Evolutionary conservation across 2,329 filamentous ascomycete species (phyloP).

Genomic region (Uncinocarpus reesii): DNA sequence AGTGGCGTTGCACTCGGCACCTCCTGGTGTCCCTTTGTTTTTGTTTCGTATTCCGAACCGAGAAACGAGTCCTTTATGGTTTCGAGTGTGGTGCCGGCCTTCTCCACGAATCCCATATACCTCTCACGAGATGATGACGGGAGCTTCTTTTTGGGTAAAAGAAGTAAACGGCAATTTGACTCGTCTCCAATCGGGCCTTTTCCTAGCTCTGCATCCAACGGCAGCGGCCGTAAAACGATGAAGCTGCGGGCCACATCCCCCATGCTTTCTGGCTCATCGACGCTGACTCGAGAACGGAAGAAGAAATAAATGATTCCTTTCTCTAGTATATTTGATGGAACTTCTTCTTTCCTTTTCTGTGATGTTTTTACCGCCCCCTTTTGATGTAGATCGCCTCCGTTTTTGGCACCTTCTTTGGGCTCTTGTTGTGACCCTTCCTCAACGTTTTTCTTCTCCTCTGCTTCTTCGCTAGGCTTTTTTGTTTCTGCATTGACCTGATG

Average conservation of each 20-base stretch:
- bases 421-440: too few relatives aligned
- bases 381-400: neutral
- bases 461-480: slow-evolving; percentile 18
- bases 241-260: slow-evolving; percentile 67
- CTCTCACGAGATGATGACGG: slow-evolving; percentile 58
- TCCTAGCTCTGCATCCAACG: slow-evolving; percentile 56
- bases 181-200: slow-evolving; percentile 47
- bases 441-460: slow-evolving; percentile 1
- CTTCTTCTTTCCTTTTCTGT: slow-evolving; percentile 40
- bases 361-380: slow-evolving; percentile 41
- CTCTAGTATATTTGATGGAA: slow-evolving; percentile 60
- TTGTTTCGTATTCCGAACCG: slow-evolving; percentile 59
- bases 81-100: slow-evolving; percentile 53
- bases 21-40: slow-evolving; percentile 60
- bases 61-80: slow-evolving; percentile 66
- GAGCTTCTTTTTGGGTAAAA: slow-evolving; percentile 74
- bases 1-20: slow-evolving; percentile 60
- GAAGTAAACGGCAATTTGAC: slow-evolving; percentile 59
- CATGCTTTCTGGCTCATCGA: slow-evolving; percentile 58
- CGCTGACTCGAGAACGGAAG: slow-evolving; percentile 63
- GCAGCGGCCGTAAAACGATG: slow-evolving; percentile 66
- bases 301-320: slow-evolving; percentile 92
- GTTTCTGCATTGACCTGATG: slow-evolving; percentile 7
- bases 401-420: neutral
- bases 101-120: slow-evolving; percentile 77